Conservation (phyloP, 2,329 filamentous ascomycete species). For the Aspergillus viridinutans region DNA sequence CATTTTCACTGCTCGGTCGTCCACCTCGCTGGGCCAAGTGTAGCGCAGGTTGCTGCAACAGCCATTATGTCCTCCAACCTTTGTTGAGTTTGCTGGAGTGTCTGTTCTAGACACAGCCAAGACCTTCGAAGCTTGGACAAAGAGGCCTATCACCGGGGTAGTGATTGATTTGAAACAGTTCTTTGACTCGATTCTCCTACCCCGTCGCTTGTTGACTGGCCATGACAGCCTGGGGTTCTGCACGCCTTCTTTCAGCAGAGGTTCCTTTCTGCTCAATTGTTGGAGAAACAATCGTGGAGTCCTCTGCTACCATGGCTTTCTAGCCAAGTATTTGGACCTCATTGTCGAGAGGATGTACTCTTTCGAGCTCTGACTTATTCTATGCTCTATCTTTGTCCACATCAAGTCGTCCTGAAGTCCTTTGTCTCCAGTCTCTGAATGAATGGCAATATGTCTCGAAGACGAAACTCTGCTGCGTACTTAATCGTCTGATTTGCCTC, state of each 20-base stretch:
- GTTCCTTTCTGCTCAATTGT: neutral
- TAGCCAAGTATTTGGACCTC: neutral
- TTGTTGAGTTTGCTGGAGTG: neutral
- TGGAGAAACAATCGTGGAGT: neutral
- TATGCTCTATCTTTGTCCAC: neutral
- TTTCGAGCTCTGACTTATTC: neutral
- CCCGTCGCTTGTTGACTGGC: neutral
- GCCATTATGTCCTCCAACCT: neutral
- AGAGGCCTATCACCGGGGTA: neutral
- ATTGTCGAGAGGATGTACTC: neutral
- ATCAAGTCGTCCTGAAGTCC: neutral
- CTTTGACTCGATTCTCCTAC: neutral
- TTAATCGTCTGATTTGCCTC: neutral
- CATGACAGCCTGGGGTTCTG: neutral
- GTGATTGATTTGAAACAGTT: neutral
- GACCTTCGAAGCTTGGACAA: neutral
- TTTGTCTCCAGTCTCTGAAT: neutral
- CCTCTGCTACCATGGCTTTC: neutral
- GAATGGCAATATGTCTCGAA: neutral
- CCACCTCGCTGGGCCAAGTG: neutral
- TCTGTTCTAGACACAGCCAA: neutral
- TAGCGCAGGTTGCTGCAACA: neutral
- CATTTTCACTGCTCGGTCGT: conserved; percentile 4
- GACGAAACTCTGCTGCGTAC: neutral
- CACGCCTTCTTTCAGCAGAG: neutral